These are phyloP conservation scores for Corylus americana DNA, from an alignment of 306 rosid species.

Conservation along the genomic window DNA sequence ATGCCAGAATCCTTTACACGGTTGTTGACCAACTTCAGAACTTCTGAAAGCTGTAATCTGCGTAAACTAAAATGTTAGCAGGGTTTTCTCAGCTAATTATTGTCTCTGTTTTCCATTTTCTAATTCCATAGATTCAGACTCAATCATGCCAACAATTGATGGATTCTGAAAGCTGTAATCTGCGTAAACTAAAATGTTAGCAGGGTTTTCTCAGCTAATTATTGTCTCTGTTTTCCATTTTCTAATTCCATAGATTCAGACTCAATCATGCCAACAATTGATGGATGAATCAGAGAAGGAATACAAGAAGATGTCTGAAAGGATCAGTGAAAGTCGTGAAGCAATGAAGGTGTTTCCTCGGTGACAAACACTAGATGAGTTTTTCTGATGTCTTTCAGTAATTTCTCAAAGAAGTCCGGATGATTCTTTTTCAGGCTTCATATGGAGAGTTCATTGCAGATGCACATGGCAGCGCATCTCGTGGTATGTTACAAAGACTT, in stretches of 20 bases:
- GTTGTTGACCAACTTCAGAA: neutral
- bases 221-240: neutral
- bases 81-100: neutral
- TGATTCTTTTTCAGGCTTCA: constrained; percentile 57
- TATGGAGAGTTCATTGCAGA: constrained; percentile 74
- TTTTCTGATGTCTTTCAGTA: constrained; percentile 2
- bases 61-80: neutral
- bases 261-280: neutral
- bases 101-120: neutral
- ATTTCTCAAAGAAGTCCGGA: neutral
- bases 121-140: neutral
- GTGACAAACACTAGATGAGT: constrained; percentile 4
- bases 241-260: neutral
- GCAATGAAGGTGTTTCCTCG: constrained; percentile 62
- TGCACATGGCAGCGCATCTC: constrained; percentile 68
- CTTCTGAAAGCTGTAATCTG: neutral
- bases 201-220: neutral
- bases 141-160: neutral
- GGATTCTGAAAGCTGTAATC: neutral
- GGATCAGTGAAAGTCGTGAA: constrained; percentile 68
- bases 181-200: neutral
- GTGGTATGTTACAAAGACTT: constrained; percentile 46
- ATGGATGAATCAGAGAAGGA: constrained; percentile 48
- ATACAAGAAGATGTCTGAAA: constrained; percentile 57
- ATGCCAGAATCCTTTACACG: neutral